Evolutionary conservation across 495 filamentous ascomycete genomes (phyloP), one percentile per base, ranked within the genome.

Genomic region (Arthonia radiata): DNA sequence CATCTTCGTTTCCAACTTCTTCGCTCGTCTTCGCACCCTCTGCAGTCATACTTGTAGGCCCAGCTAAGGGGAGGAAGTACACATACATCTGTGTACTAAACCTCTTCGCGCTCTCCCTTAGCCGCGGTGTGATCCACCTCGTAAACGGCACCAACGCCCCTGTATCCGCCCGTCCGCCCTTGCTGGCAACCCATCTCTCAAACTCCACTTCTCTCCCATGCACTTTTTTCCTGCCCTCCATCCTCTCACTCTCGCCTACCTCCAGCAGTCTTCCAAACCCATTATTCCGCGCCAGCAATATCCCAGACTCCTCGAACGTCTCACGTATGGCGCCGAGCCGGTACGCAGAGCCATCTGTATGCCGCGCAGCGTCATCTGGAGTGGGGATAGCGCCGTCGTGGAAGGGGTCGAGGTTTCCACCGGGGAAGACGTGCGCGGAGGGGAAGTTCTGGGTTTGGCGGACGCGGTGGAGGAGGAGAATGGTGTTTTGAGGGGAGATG

Each of bases 41-140:
- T n/a, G n/a, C n/a, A n/a, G n/a, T n/a, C n/a, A n/a, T n/a, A n/a
- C n/a, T n/a, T n/a, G n/a, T n/a, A 8, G 56, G 48, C 1, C 55
- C 37, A 3, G 54, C 50, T 0, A 81, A 49, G 0, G 86, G 81
- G n/a, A 92, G 57, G 49, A 91, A 73, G 46, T 91, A 86, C 5
- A 97, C 40, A 42, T 94, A 97, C 81, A 97, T 92, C 42, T 91
- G 80, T 5, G 81, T 92, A 1, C 72, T 72, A 42, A 78, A 97
- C 12, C 86, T 61, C 39, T 67, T 72, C 1, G 67, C 60, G 2
- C 71, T 48, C 33, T 61, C 57, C n/a, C n/a, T n/a, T n/a, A n/a
- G n/a, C 2, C 53, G 47, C 0, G 86, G 86, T 2, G 86, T 94
- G 22, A 93, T 59, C 86, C 86, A 94, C 27, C 71, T 67, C 0